phyloP scores from a whole-genome alignment of 169 alveolate species.

The Cryptosporidium canis region DNA sequence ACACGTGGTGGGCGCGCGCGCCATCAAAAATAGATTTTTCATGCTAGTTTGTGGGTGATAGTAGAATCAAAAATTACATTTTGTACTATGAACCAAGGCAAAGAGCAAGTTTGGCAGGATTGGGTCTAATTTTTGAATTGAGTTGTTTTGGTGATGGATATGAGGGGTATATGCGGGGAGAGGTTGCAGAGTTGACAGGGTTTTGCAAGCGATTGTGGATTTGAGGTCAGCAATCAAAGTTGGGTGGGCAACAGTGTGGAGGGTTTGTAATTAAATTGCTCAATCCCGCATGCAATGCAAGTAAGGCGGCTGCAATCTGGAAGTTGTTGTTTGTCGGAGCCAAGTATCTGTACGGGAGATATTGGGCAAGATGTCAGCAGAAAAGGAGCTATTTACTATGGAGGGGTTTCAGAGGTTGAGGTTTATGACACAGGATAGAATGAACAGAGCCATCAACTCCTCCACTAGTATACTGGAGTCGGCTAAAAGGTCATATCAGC shows the following conservation, averaged over 20 bases:
- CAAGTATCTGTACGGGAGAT: background rate
- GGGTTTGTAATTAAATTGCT: too few species aligned
- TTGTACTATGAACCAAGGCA: background rate
- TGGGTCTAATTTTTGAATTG: background rate
- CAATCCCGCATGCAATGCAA: too few species aligned
- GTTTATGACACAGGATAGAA: background rate
- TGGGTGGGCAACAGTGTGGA: too few species aligned
- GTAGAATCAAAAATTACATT: background rate
- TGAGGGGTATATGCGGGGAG: too few species aligned
- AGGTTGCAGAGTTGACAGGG: too few species aligned
- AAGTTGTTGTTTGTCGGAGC: background rate
- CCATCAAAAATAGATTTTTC: slow-evolving; percentile 14
- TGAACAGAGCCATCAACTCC: slow-evolving; percentile 47
- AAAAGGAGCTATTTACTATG: slow-evolving; percentile 1
- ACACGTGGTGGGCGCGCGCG: slow-evolving; percentile 36
- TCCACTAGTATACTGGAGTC: slow-evolving; percentile 36
- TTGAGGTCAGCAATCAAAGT: too few species aligned
- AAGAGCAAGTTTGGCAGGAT: background rate
- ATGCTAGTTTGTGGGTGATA: slow-evolving; percentile 1
- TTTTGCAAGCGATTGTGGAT: too few species aligned
- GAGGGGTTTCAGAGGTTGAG: slow-evolving; percentile 22
- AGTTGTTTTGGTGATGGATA: background rate
- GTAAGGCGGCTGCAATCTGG: background rate
- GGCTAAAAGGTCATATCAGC: slow-evolving; percentile 1
- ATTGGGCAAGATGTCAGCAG: background rate